Percentiles rank a stretch among this genome's conserved stretches.
Conservation (phyloP, 352 stramenopile species). For the Globisporangium acanthophoron region DNA sequence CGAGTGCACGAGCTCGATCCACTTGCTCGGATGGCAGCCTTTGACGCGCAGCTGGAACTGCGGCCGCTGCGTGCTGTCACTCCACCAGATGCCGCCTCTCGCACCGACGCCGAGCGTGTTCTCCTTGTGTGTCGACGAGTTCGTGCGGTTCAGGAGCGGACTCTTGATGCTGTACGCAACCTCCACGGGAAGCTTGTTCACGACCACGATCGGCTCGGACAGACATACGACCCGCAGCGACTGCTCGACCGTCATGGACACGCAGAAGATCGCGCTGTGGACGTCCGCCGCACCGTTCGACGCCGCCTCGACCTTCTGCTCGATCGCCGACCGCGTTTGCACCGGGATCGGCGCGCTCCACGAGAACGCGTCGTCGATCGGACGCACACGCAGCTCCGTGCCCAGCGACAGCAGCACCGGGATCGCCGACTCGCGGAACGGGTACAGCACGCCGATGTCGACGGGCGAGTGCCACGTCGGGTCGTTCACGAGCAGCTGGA, state of each 20-base stretch:
- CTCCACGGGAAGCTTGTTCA: slow-evolving; percentile 77
- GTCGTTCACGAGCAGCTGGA: slow-evolving; percentile 79
- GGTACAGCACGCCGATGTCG: slow-evolving; percentile 58
- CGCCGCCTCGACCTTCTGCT: slow-evolving; percentile 59
- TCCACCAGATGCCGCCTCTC: slow-evolving; percentile 79
- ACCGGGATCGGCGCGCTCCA: slow-evolving; percentile 80
- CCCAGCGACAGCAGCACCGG: slow-evolving; percentile 64
- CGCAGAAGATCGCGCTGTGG: slow-evolving; percentile 56
- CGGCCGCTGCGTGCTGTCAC: slow-evolving; percentile 46
- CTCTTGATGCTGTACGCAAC: slow-evolving; percentile 52
- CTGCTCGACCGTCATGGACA: slow-evolving; percentile 57
- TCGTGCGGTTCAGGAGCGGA: slow-evolving; percentile 21
- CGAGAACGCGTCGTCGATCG: slow-evolving; percentile 39
- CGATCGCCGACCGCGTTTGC: slow-evolving; percentile 51
- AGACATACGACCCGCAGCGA: slow-evolving; percentile 61
- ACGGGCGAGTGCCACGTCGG: slow-evolving; percentile 68
- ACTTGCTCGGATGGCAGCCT: slow-evolving; percentile 60
- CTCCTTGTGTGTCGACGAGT: slow-evolving; percentile 22
- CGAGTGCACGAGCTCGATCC: slow-evolving; percentile 53
- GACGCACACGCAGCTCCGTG: slow-evolving; percentile 62
- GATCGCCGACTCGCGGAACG: slow-evolving; percentile 56
- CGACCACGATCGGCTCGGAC: slow-evolving; percentile 61
- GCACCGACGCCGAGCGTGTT: slow-evolving; percentile 47
- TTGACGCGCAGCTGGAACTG: slow-evolving; percentile 65
- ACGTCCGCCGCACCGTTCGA: slow-evolving; percentile 17